Conservation (phyloP, 75 land plant species). For the Pinus tabuliformis region DNA sequence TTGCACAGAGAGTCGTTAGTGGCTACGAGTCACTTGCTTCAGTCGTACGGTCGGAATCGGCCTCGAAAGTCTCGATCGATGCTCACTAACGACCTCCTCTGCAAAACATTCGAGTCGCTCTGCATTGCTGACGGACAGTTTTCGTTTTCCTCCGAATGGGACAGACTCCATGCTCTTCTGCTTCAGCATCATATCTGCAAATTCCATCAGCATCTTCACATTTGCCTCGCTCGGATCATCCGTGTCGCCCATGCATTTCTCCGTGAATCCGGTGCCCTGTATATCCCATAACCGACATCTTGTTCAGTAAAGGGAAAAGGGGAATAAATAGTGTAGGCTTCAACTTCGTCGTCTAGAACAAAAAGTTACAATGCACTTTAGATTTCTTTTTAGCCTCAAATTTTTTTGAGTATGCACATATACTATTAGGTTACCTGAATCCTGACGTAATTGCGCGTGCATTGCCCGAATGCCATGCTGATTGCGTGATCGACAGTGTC, state of each 20-base stretch:
- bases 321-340: background rate
- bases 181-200: too few relatives aligned
- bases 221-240: constrained; percentile 29
- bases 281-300: background rate
- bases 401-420: background rate
- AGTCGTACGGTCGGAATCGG: too few relatives aligned
- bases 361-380: background rate
- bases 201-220: constrained; percentile 15
- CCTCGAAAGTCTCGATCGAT: too few relatives aligned
- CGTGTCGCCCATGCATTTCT: constrained; percentile 6
- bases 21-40: too few relatives aligned
- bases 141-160: too few relatives aligned
- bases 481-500: constrained; percentile 87
- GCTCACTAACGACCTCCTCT: too few relatives aligned
- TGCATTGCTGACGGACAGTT: too few relatives aligned
- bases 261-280: constrained; percentile 15
- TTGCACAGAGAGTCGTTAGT: too few relatives aligned
- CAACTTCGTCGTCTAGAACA: too few relatives aligned
- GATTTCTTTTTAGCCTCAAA: background rate
- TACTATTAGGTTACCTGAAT: constrained; percentile 50
- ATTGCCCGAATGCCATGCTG: constrained; percentile 67
- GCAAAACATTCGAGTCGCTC: too few relatives aligned
- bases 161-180: too few relatives aligned
- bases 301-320: background rate
- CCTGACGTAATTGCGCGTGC: constrained; percentile 65